Evolutionary conservation across 2,329 filamentous ascomycete genomes (phyloP), one percentile per base, ranked within the genome.

Genomic region (Ascosphaera aggregata): DNA sequence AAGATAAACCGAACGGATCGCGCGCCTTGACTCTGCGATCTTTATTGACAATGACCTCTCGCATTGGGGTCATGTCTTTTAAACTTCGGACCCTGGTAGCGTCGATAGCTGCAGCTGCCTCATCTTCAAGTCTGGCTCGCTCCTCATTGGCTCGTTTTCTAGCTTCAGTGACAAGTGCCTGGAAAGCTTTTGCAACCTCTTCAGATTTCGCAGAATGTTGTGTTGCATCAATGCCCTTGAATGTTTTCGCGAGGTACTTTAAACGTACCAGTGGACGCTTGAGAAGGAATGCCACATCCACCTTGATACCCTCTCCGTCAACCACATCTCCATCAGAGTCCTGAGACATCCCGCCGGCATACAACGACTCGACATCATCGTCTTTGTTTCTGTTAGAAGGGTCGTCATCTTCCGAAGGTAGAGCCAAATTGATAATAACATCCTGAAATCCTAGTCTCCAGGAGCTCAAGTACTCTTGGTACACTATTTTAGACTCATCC

Each of bases 381-480:
- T 36, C 34, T 22, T 36, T 36, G 39, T 53, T 51, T 5, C 49
- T 43, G 9, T 45, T 44, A n/a, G 48, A 42, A 22, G 42, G 42
- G 2, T 51, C 53, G 11, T 80, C 64, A 47, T 77, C 74, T 17
- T 78, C 76, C 40, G 75, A 62, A 3, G 73, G 70, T 5, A 82
- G 80, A 1, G 82, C 84, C 24, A 95, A 71, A 52, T 93, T 95
- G 48, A 98, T 81, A 38, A 95, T 74, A 16, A 98, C 73, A 52
- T 92, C 85, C 50, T 93, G 80, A 55, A 95, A 98, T 1, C 89
- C 89, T 37, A 95, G 67, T 20, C 84, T 71, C 89, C 89, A 98
- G 5, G 78, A 75, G 50, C 73, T 73, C 22, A 95, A 66, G 53
- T 95, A 98, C 50, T 81, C 76, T 43, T 73, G 66, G 53, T 98